Conservation (phyloP, 371 early-diverging fungal species). For the Sporodiniella umbellata region DNA sequence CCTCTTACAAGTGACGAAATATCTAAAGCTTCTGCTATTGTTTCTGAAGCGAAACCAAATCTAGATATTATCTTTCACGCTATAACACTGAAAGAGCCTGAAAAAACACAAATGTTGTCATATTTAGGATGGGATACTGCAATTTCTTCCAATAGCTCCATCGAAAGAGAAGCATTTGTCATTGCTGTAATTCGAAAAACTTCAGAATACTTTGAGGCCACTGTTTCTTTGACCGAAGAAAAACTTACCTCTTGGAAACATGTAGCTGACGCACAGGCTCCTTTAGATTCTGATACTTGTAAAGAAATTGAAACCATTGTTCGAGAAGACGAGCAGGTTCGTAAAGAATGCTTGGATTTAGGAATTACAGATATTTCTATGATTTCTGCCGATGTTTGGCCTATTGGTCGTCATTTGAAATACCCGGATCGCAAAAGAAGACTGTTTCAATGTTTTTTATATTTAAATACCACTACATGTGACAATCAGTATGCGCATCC, state of each 20-base stretch:
- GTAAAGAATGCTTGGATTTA: conserved; percentile 38
- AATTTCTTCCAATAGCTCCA: too few species aligned
- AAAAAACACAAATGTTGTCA: conserved; percentile 41
- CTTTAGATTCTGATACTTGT: conserved; percentile 45
- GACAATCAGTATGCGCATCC: conserved; percentile 55
- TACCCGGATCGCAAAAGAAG: conserved; percentile 38
- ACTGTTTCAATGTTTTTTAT: conserved; percentile 49
- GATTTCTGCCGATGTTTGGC: conserved; percentile 47
- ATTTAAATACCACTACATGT: conserved; percentile 46
- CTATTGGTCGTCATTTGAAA: conserved; percentile 41
- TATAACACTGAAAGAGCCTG: conserved; percentile 48
- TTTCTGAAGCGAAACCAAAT: conserved; percentile 28
- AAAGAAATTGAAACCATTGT: conserved; percentile 43
- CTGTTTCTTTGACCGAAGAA: conserved; percentile 30
- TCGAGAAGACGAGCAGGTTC: conserved; percentile 31
- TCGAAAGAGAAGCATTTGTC: conserved; percentile 29
- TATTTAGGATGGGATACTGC: conserved; percentile 1
- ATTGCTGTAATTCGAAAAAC: conserved; percentile 31
- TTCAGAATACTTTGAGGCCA: conserved; percentile 36
- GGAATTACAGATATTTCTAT: conserved; percentile 46
- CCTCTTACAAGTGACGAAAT: conserved; percentile 43
- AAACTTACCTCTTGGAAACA: conserved; percentile 29
- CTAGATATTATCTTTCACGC: conserved; percentile 46
- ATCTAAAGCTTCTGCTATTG: conserved; percentile 27
- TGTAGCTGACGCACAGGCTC: conserved; percentile 44